Base-by-base conservation (phyloP, 805 yeast genomes). In the Saccharomyces kudriavzevii region DNA sequence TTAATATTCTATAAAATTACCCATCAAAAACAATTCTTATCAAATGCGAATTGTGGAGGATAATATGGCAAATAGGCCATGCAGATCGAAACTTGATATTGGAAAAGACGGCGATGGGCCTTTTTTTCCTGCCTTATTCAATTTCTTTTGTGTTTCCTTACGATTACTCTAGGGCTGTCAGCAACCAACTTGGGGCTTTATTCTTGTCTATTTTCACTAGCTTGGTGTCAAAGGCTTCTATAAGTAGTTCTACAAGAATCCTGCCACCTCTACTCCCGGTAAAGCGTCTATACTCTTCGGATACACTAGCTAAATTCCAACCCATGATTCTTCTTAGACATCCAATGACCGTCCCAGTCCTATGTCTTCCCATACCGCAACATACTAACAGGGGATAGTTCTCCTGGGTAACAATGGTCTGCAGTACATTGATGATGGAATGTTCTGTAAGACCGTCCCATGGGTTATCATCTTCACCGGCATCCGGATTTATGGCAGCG, bases 351-450 rank as follows among this genome's bases (percentile, higher is more conserved):
- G 98, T 91, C 1, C 99, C 99, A 0, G 98, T 91, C 59, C 99
- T 77, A 69, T 92, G 99, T 60, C 99, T 76, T 0, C 99, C 99
- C 99, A 94, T 94, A 13, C 97, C 97, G 63, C 98, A 94, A 69
- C 98, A 94, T 4, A 91, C 91, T 50, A 94, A 73, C 56, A 94
- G 63, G 0, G 99, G 98, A 63, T 89, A 88, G 66, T 83, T 82
- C n/a, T 80, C 77, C 57, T 78, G 78, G 61, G 88, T 80, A 47
- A 84, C 80, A 20, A 92, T 86, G 31, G 89, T 77, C 56, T 84
- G 86, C 56, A 92, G 71, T 0, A 97, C 96, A 56, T 82, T 83
- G 27, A 81, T 80, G 51, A 92, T 89, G 24, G 95, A 82, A 45
- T 81, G 77, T 64, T 90, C 96, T 20, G 90, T 87, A 35, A 92